Conservation (phyloP, 176 grass and related monocot genomes). For the Saccharum spontaneum region DNA sequence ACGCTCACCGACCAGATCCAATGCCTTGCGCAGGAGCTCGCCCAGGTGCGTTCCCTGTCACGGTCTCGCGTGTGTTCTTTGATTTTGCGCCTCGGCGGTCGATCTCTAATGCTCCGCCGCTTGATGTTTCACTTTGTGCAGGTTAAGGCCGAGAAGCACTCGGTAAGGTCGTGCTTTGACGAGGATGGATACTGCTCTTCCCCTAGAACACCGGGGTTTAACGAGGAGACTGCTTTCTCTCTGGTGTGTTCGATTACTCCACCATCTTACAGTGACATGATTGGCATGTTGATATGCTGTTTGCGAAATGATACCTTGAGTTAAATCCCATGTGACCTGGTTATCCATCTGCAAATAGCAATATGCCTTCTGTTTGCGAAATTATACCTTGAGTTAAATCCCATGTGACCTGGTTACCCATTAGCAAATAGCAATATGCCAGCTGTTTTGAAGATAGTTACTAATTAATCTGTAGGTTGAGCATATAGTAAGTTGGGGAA, state of each 20-base stretch:
- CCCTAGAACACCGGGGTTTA: constrained; percentile 61
- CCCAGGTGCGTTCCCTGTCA: constrained; percentile 53
- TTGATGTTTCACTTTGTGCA: constrained; percentile 21
- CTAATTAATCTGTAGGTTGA: not conserved
- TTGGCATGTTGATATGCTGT: not conserved
- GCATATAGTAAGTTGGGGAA: not conserved
- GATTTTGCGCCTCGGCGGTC: not conserved
- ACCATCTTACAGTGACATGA: not conserved
- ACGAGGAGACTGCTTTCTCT: constrained; percentile 55
- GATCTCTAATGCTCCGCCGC: constrained; percentile 18
- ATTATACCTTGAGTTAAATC: not conserved
- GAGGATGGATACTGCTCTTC: constrained; percentile 53
- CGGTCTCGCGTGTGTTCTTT: constrained; percentile 1
- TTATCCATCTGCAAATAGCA: not conserved
- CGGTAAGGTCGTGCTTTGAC: constrained; percentile 53
- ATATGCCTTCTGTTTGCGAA: not conserved
- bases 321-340: not conserved
- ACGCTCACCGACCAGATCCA: constrained; percentile 87
- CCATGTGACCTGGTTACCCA: not conserved
- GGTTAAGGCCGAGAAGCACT: constrained; percentile 81
- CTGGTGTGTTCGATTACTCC: constrained; percentile 46
- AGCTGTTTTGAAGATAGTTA: not conserved
- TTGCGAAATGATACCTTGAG: not conserved
- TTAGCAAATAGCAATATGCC: not conserved
- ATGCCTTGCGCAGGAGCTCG: constrained; percentile 84